These are phyloP conservation scores for Bacidia gigantensis DNA, from an alignment of 495 filamentous ascomycete species.

Conservation along the genomic window DNA sequence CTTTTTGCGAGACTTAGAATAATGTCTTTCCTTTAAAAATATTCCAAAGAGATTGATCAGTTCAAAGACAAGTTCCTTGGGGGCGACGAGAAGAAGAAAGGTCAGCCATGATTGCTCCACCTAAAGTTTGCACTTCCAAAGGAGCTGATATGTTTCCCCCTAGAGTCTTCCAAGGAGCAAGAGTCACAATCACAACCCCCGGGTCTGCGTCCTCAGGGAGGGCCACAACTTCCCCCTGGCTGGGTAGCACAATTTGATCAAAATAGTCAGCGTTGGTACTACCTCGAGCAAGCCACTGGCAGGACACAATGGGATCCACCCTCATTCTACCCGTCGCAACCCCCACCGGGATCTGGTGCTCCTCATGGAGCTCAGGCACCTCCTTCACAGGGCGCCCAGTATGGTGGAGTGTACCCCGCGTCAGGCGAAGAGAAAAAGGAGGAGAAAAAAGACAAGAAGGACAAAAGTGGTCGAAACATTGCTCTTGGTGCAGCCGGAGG, in stretches of 20 bases:
- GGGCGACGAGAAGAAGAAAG: neutral
- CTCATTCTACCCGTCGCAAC: constrained; percentile 12
- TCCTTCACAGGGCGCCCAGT: constrained; percentile 5
- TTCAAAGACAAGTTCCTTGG: neutral
- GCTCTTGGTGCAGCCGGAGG: constrained; percentile 39
- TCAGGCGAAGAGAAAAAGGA: constrained; percentile 23
- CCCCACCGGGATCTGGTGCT: constrained; percentile 10
- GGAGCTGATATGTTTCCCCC: no score
- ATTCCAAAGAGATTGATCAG: neutral
- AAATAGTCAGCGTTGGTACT: constrained; percentile 43
- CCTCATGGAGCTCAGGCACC: constrained; percentile 15
- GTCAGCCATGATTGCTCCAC: no score
- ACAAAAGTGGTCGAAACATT: constrained; percentile 26
- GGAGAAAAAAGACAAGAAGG: constrained; percentile 31
- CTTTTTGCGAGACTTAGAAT: neutral
- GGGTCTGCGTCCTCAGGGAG: neutral
- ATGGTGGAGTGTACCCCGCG: constrained; percentile 12
- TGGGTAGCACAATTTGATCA: constrained; percentile 50
- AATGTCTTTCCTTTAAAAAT: neutral
- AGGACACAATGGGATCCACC: constrained; percentile 48
- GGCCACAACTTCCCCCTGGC: constrained; percentile 40
- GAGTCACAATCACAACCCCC: no score
- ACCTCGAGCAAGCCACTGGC: constrained; percentile 43
- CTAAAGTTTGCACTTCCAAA: no score
- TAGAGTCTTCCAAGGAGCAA: neutral